Base-by-base conservation (phyloP, 441 rosid species). In the Erodium texanum region DNA sequence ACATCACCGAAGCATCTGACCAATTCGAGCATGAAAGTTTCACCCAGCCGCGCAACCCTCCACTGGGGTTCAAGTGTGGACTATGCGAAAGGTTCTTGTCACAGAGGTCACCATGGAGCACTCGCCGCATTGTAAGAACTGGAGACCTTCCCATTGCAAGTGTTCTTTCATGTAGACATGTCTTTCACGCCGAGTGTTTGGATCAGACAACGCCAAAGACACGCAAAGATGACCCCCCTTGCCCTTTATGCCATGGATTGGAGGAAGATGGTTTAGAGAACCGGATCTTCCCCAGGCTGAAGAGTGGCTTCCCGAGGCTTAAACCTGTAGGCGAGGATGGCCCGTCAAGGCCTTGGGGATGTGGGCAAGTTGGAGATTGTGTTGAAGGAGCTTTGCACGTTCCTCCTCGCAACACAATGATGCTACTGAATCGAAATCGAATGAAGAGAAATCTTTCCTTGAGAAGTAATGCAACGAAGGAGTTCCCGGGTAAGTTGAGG, bases 181-280 rank as follows among this genome's bases (percentile, higher is more conserved):
- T 80, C 66, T 86, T 82, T 48, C 90, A 86, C 43, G 86, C 86
- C 1, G 90, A 86, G 66, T 86, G 90, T 68, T 80, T 86, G 74
- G 88, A 86, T 67, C 88, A 84, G 81, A 64, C 70, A 38, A 79
- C 85, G 8, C 78, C 84, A 12, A 86, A 81, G 72, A 38, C 65
- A 9, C 69, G 61, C 15, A 81, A 74, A 74, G 78, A 52, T 18
- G 86, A 86, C 70, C 90, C 90, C 48, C 83, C 85, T 67, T 86
- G 90, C 74, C 88, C 86, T 45, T 10, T 80, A 2, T 86, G 90
- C 50, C 54, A 62, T 15, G 76, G 80, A 75, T 74, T 70, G 58
- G 82, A 77, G 63, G 80, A 71, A 64, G 71, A 62, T 67, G 73
- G 79, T 18, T 75, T 74, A 3, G 83, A 79, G 23, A 66, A 67